Base-by-base conservation (phyloP, 169 alveolate genomes). In the Cryptosporidium ryanae region DNA sequence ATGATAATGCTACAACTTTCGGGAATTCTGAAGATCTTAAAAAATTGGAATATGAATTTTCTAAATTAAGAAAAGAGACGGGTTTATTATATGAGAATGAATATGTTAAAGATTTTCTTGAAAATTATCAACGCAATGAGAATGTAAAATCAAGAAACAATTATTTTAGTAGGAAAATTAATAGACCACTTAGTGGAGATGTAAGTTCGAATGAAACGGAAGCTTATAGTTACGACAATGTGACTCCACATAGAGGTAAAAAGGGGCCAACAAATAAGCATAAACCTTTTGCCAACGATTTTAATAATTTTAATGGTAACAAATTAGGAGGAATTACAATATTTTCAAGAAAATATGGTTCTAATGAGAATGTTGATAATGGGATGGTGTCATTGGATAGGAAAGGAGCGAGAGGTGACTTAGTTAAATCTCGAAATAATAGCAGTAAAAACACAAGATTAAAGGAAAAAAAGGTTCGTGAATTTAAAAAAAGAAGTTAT, bases 271-370 rank as follows among this genome's bases (percentile, higher is more conserved):
- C 29, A 68, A 43, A 21, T 27, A 31, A 54, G 8, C 3, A 1
- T 6, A 38, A 38, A 38, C 46, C 8, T 38, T 38, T 10, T 0
- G 23, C n/a, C 0, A 10, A 21, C n/a, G 5, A 17, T 54, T 25
- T 1, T 17, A 55, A n/a, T 10, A 32, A 68, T 21, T 34, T 13
- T 21, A 64, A 18, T 15, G 23, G 4, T 15, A 1, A 17, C 31
- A 27, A 17, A 0, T 23, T 15, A 7, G 48, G 27, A 17, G 38
- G 44, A 48, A 5, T 48, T 13, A 5, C 52, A 1, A 27, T 76
- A 23, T 76, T 76, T 76, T 76, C 87, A 27, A 76, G 87, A 55
- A 76, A 76, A 13, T 76, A 76, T 61, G 87, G 31, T 15, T 55
- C n/a, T 21, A 50, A 76, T 1, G 76, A 76, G 29, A 55, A 65